Evolutionary conservation across 257 asterid species (phyloP), one percentile per base, ranked within the genome.

Genomic region (Echium plantagineum): DNA sequence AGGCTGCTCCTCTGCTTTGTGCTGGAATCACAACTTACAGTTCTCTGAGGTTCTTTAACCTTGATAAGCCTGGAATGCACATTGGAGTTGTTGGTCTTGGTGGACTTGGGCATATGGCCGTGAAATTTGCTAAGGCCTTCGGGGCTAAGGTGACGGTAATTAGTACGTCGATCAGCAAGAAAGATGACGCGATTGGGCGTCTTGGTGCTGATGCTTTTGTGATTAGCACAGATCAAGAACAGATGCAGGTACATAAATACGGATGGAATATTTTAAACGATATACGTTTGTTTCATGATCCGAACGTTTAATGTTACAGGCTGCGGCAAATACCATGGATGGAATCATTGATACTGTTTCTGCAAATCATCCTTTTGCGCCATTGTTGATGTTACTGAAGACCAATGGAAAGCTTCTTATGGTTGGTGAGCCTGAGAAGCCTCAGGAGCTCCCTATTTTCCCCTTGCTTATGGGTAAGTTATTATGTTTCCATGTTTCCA

Each of bases 341-440:
- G 74, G 74, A 5, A 68, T 69, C 24, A 38, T 74, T 15, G 79
- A 74, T 58, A 69, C 78, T 0, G 78, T 65, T 15, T 65, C 78
- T 7, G 75, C 72, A 30, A 59, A 47, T 57, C 79, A 74, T 61
- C 75, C 75, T 21, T 2, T 69, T 9, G 15, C 31, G 63, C 72
- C 78, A 19, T 63, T 74, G 66, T 17, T 74, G 6, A 24, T 15
- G 10, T 21, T 74, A 58, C 49, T 74, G 66, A 74, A 74, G 55
- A 15, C 64, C 58, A 52, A 65, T 62, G 79, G 79, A 9, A 74
- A 74, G 62, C 70, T 74, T 62, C 65, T 73, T 1, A 49, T 68
- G 66, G 59, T 69, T 53, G 79, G 79, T 4, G 79, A 62, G 1
- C 75, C 75, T 13, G 72, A 47, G 9, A 54, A 65, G 16, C 74